Conservation (phyloP, 441 rosid genomes). For the Francoa sonchifolia region DNA sequence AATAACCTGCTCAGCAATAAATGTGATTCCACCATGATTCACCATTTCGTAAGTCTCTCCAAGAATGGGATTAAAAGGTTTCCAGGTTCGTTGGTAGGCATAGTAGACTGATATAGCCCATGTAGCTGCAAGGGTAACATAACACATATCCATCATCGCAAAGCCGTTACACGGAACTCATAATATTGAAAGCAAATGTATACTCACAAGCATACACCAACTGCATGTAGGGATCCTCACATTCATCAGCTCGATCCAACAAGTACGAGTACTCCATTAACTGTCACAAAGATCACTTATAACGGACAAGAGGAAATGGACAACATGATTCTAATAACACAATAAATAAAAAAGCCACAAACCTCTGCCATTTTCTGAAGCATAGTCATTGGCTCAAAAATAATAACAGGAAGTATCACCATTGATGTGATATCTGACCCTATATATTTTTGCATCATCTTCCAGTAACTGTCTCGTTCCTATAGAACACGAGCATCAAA, state of each 20-base stretch:
- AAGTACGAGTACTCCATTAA: slow-evolving; percentile 53
- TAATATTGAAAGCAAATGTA: slow-evolving; percentile 2
- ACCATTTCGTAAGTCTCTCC: slow-evolving; percentile 92
- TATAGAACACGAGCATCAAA: slow-evolving; percentile 11
- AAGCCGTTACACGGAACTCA: slow-evolving; percentile 2
- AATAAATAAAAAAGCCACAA: slow-evolving; percentile 6
- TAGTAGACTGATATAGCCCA: slow-evolving; percentile 83
- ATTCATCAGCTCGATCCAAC: slow-evolving; percentile 54
- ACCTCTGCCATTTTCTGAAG: slow-evolving; percentile 72
- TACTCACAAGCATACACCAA: slow-evolving; percentile 48
- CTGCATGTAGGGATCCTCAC: slow-evolving; percentile 53
- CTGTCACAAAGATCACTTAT: slow-evolving; percentile 16
- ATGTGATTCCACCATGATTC: slow-evolving; percentile 65
- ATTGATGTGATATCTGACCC: slow-evolving; percentile 54
- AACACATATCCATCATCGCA: slow-evolving; percentile 10
- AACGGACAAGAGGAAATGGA: not conserved
- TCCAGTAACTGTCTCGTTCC: slow-evolving; percentile 64
- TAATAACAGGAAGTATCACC: slow-evolving; percentile 61
- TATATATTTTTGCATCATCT: slow-evolving; percentile 59
- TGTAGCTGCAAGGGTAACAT: slow-evolving; percentile 43
- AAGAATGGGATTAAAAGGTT: slow-evolving; percentile 96
- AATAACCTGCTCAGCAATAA: slow-evolving; percentile 77
- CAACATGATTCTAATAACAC: not conserved
- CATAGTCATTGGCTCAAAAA: slow-evolving; percentile 71
- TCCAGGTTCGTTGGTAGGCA: slow-evolving; percentile 87